phyloP scores from a whole-genome alignment of 345 rosid genomes.

The Boechera divaricarpa region DNA sequence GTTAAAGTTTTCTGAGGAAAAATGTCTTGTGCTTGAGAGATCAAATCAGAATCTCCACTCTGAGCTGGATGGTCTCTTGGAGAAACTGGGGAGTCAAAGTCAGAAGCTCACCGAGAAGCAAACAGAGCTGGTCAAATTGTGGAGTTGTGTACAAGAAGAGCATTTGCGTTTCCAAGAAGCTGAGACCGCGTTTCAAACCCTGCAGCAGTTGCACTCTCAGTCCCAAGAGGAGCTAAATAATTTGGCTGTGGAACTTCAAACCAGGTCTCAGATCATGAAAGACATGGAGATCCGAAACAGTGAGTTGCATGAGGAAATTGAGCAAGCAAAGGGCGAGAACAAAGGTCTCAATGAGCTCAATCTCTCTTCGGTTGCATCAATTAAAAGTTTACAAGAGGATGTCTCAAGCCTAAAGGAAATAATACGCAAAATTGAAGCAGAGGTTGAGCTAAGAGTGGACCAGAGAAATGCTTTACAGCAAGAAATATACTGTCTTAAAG shows the following conservation, averaged over 20 bases:
- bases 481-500: conserved; percentile 83
- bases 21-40: conserved; percentile 71
- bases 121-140: conserved; percentile 76
- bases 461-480: conserved; percentile 93
- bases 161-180: conserved; percentile 85
- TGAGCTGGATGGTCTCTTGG: conserved; percentile 65
- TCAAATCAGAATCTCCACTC: conserved; percentile 80
- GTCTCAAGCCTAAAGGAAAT: conserved; percentile 70
- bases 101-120: conserved; percentile 84
- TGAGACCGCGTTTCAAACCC: conserved; percentile 95
- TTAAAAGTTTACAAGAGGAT: conserved; percentile 69
- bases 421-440: conserved; percentile 79
- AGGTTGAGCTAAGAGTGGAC: conserved; percentile 76
- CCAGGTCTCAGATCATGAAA: conserved; percentile 60
- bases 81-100: conserved; percentile 68
- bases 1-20: conserved; percentile 80
- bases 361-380: conserved; percentile 57
- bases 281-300: conserved; percentile 69
- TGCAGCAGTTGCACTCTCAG: conserved; percentile 87
- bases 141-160: conserved; percentile 91
- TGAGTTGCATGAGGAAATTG: conserved; percentile 61
- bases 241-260: conserved; percentile 68
- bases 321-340: conserved; percentile 61
- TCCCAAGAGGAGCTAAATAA: conserved; percentile 91
- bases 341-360: conserved; percentile 55